Percentiles rank a stretch among this genome's conserved stretches.
Evolutionary conservation across 2,329 filamentous ascomycete species (phyloP).

Genomic region (Pseudogymnoascus sp.): DNA sequence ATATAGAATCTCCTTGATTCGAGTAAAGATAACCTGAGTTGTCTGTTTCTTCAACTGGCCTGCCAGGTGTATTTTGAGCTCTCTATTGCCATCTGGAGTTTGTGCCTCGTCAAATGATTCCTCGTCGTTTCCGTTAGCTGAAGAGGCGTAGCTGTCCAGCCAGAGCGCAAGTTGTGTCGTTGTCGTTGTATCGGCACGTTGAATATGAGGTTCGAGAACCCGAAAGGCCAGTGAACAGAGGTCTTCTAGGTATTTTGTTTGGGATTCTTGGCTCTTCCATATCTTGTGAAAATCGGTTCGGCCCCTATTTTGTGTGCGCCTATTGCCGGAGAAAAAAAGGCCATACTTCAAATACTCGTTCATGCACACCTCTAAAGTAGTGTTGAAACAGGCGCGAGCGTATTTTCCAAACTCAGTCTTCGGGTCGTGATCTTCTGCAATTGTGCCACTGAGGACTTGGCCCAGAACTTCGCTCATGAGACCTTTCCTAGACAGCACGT

Average conservation of each 20-base stretch:
- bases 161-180: constrained; percentile 4
- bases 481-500: background rate
- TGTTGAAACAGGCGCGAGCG: constrained; percentile 4
- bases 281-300: constrained; percentile 2
- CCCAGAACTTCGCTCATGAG: constrained; percentile 7
- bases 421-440: constrained; percentile 1
- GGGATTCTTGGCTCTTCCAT: constrained; percentile 1
- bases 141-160: constrained; percentile 1
- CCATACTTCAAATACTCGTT: constrained; percentile 6
- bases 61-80: constrained; percentile 52
- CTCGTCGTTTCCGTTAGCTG: constrained; percentile 20
- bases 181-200: background rate
- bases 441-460: constrained; percentile 1
- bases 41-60: constrained; percentile 54
- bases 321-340: background rate
- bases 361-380: constrained; percentile 5
- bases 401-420: constrained; percentile 6
- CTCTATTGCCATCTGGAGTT: constrained; percentile 61
- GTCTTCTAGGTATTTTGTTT: constrained; percentile 1
- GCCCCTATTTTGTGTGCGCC: background rate
- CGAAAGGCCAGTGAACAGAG: background rate
- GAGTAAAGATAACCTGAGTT: constrained; percentile 28
- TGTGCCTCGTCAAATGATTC: constrained; percentile 46
- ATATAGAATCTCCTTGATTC: constrained; percentile 18
- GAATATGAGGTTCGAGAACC: background rate